phyloP scores from a whole-genome alignment of 1,284 basidiomycete genomes.

The Gymnopus androsaceus region DNA sequence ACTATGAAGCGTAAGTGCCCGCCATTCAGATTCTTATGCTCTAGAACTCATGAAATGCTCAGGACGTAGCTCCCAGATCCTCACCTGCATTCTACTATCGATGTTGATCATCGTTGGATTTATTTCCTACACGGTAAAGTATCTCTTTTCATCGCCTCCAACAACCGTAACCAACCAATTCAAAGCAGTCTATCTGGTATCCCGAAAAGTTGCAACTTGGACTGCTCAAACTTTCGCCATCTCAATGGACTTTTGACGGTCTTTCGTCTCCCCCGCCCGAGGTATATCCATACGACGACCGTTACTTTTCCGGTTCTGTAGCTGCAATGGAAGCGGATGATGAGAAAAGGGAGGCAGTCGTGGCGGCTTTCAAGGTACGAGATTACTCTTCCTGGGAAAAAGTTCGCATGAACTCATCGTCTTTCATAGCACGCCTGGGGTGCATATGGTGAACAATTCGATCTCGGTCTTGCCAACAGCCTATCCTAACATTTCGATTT shows the following conservation, averaged over 20 bases:
- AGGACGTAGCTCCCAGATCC: background rate
- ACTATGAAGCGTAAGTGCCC: background rate
- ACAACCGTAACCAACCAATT: too few species aligned
- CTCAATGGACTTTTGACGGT: background rate
- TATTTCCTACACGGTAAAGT: background rate
- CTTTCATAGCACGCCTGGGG: constrained; percentile 10
- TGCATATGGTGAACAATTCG: constrained; percentile 1
- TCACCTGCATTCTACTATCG: background rate
- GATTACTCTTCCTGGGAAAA: background rate
- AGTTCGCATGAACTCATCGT: background rate
- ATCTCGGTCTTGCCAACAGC: background rate
- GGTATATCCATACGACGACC: background rate
- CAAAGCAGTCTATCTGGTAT: constrained; percentile 1
- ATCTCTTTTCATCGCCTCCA: background rate
- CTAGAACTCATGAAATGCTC: background rate
- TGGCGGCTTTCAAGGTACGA: constrained; percentile 10
- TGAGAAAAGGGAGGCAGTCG: constrained; percentile 9
- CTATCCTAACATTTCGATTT: background rate
- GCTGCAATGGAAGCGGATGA: constrained; percentile 2
- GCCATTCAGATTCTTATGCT: background rate
- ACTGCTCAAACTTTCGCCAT: background rate
- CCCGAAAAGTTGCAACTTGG: background rate
- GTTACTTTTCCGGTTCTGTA: constrained; percentile 2
- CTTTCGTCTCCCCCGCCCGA: background rate
- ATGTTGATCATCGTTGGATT: background rate